Evolutionary conservation across 2,329 filamentous ascomycete genomes (phyloP).

Genomic region (Colletotrichum sp.): DNA sequence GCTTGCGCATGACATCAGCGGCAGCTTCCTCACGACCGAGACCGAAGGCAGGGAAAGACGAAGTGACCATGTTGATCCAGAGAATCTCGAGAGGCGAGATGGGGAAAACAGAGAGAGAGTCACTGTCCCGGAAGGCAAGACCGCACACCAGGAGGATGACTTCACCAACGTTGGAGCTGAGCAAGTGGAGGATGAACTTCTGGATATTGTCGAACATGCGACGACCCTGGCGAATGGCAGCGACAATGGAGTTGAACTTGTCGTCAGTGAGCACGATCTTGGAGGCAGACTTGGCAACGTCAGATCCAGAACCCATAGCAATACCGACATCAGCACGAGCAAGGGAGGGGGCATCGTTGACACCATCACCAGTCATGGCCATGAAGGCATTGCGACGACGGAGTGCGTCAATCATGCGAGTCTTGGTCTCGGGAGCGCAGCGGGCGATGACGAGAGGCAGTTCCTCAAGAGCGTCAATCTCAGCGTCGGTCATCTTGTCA

Average conservation of each 20-base stretch:
- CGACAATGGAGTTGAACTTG: conserved; percentile 86
- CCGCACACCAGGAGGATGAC: conserved; percentile 83
- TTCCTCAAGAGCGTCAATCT: conserved; percentile 78
- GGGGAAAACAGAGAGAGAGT: conserved; percentile 80
- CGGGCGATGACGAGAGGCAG: conserved; percentile 83
- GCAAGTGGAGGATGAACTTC: conserved; percentile 82
- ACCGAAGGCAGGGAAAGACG: conserved; percentile 85
- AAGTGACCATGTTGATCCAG: conserved; percentile 95
- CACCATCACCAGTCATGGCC: conserved; percentile 89
- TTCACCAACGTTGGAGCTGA: conserved; percentile 84
- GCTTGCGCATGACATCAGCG: conserved; percentile 78
- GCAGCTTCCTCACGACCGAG: conserved; percentile 80
- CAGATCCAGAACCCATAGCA: conserved; percentile 87
- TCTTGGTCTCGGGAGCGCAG: conserved; percentile 86
- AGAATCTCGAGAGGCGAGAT: conserved; percentile 86
- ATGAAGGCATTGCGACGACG: conserved; percentile 78
- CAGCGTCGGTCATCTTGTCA: conserved; percentile 74
- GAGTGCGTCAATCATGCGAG: conserved; percentile 88
- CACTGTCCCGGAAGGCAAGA: conserved; percentile 77
- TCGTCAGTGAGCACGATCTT: conserved; percentile 87
- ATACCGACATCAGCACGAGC: conserved; percentile 86
- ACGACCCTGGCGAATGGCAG: conserved; percentile 82
- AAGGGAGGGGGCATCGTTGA: conserved; percentile 85
- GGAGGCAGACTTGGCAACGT: conserved; percentile 83
- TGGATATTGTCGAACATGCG: conserved; percentile 91